Conservation (phyloP, 2,329 filamentous ascomycete species). For the Pseudogymnoascus pannorum region DNA sequence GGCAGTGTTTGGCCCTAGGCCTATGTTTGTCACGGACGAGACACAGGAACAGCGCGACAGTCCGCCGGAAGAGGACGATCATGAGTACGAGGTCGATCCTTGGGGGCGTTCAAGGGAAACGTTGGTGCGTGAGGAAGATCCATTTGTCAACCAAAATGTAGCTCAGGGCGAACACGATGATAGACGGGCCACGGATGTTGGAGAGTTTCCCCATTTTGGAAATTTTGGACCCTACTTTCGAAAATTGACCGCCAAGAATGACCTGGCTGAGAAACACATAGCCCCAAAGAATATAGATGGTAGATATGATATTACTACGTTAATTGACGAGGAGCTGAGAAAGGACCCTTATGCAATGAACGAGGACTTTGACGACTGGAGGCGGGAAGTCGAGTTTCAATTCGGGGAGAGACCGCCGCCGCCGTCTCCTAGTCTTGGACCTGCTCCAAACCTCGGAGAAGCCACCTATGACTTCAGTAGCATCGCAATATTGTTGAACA, state of each 20-base stretch:
- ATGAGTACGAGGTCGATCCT: not conserved
- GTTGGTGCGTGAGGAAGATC: not conserved
- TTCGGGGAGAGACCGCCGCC: not conserved
- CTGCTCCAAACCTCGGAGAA: not conserved
- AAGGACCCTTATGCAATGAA: not conserved
- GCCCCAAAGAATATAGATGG: not conserved
- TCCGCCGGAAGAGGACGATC: not conserved
- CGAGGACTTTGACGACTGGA: not conserved
- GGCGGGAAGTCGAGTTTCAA: constrained; percentile 1
- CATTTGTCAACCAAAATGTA: not conserved
- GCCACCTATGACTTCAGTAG: not conserved
- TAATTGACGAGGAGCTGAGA: not conserved
- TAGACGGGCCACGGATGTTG: not conserved
- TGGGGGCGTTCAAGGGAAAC: constrained; percentile 1
- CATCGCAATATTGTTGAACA: not conserved
- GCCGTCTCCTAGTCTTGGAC: not conserved
- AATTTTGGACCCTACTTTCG: not conserved
- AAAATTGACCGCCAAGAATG: not conserved
- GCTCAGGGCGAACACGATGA: not conserved
- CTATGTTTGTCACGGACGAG: not conserved
- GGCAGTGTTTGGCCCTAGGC: not conserved
- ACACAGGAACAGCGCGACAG: not conserved
- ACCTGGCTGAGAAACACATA: not conserved
- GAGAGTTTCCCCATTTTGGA: not conserved
- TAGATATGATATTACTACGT: not conserved